Evolutionary conservation across 257 asterid species (phyloP).

Genomic region (Solanum ahanhuiri): DNA sequence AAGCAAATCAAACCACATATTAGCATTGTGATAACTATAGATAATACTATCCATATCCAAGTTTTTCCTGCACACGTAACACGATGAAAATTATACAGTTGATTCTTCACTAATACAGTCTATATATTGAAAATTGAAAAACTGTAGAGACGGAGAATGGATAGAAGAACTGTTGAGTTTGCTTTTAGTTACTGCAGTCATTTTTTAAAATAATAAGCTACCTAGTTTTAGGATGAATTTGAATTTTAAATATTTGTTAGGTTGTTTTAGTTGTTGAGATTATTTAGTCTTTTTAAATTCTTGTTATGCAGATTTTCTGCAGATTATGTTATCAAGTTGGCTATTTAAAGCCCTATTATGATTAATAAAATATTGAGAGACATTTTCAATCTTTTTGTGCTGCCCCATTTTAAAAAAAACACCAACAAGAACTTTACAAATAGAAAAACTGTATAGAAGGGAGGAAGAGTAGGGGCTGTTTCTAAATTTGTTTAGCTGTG

Average conservation of each 20-base stretch:
- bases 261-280: too few species aligned
- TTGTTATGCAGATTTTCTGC: too few species aligned
- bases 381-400: too few species aligned
- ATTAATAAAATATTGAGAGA: too few species aligned
- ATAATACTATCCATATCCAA: slow-evolving; percentile 14
- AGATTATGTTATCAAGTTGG: too few species aligned
- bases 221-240: too few species aligned
- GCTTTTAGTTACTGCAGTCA: too few species aligned
- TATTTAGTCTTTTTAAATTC: too few species aligned
- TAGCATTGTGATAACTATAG: neutral
- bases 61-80: slow-evolving; percentile 1
- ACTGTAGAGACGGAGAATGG: neutral
- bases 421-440: neutral
- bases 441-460: neutral
- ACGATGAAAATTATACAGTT: neutral
- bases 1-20: neutral
- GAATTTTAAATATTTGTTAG: too few species aligned
- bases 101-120: neutral
- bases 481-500: neutral
- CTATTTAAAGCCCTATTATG: too few species aligned
- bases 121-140: neutral
- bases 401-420: too few species aligned
- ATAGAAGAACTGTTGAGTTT: neutral
- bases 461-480: neutral
- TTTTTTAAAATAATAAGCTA: too few species aligned